Evolutionary conservation across 108 stramenopile species (phyloP).

Genomic region (Pseudonitzschia delicatissima): DNA sequence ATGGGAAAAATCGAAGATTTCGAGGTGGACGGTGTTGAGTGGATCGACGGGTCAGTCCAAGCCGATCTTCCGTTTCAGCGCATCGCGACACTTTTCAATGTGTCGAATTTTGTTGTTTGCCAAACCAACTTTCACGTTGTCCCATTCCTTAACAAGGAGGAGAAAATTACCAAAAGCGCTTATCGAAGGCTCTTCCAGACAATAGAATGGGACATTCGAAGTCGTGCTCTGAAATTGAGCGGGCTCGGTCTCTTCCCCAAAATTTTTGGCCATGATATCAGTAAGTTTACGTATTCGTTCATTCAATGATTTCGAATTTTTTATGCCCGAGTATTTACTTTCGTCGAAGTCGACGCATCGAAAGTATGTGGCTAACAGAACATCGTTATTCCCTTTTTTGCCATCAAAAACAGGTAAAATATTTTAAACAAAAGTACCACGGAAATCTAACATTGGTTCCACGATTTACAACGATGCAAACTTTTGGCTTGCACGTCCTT

Average conservation of each 20-base stretch:
- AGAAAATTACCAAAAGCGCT: constrained; percentile 58
- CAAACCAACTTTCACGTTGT: constrained; percentile 94
- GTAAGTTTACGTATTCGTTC: neutral
- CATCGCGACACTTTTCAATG: constrained; percentile 89
- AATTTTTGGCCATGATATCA: constrained; percentile 90
- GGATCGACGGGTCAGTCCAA: constrained; percentile 93
- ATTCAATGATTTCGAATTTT: neutral
- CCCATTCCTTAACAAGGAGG: constrained; percentile 85
- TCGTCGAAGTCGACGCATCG: neutral
- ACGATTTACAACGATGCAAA: constrained; percentile 77
- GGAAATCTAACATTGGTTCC: constrained; percentile 86
- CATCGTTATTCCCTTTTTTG: neutral
- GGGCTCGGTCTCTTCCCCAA: constrained; percentile 84
- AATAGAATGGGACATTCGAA: constrained; percentile 85
- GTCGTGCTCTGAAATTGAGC: constrained; percentile 72
- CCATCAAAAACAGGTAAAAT: constrained; percentile 47
- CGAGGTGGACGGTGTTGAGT: constrained; percentile 93
- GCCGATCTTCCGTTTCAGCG: constrained; percentile 92
- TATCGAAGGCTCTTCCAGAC: constrained; percentile 84
- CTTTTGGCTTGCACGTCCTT: constrained; percentile 81
- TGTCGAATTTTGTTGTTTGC: constrained; percentile 84
- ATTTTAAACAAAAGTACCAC: constrained; percentile 92
- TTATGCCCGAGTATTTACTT: neutral
- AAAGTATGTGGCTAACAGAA: neutral
- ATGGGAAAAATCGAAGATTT: constrained; percentile 80